Evolutionary conservation across 2,329 filamentous ascomycete species (phyloP), one percentile per base, ranked within the genome.

Genomic region (Neophaeococcomyces aloes): DNA sequence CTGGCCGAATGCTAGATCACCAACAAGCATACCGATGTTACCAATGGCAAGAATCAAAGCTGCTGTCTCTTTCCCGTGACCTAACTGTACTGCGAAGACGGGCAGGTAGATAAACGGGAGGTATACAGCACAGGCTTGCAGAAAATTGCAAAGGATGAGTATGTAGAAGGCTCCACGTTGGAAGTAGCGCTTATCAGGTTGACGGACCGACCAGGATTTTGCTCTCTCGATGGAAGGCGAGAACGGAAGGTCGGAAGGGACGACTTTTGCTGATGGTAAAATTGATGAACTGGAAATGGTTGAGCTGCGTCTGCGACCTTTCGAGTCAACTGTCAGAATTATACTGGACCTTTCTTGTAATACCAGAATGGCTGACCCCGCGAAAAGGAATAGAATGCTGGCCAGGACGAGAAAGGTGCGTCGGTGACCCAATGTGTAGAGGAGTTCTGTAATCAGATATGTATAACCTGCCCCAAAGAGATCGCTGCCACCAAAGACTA

Each of bases 101-200:
- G 59, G 59, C 1, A 63, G 53, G 36, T 63, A 64, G 29, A 61
- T 55, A 7, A 56, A 56, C 2, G 61, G 61, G 13, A 64, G 45
- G 42, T 63, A 64, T 44, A 56, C 62, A 1, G 61, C 60, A n/a
- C 62, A 43, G 10, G 59, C 56, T 45, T 64, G 52, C 2, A 61
- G 14, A 2, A 59, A 56, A 36, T 62, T 63, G 2, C 58, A 51
- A 3, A 64, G 55, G 40, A 71, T 64, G 21, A 70, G 61, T 15
- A 66, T 50, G 15, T 49, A 51, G 36, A 47, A 49, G n/a, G 36
- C 35, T 4, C 36, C 25, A 8, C 38, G 34, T 13, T 29, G 30
- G 19, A 43, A 44, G 33, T 48, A 45, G 7, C 40, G 34, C 29
- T 15, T 37, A 7, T 27, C 13, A 21, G 29, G 42, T 4, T 29